Percentiles rank a stretch among this genome's conserved stretches.
phyloP scores from a whole-genome alignment of 495 filamentous ascomycete genomes.

The Peziza echinospora region DNA sequence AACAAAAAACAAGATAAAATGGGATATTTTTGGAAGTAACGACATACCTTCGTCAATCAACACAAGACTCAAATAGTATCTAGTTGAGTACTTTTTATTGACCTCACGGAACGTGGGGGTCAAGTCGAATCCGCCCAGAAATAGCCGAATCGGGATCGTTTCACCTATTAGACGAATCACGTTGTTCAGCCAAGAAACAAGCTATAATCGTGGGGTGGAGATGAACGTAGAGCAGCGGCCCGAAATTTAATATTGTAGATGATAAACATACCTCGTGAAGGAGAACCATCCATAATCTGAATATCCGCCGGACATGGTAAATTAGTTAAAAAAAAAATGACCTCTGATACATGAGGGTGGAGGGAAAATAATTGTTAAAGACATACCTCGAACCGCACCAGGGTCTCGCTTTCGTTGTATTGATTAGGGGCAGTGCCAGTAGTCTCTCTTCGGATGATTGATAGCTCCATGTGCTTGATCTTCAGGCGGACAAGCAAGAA shows the following conservation, averaged over 20 bases:
- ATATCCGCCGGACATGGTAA: too few relatives aligned
- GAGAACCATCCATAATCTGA: constrained; percentile 97
- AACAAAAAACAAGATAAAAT: neutral
- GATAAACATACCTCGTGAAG: constrained; percentile 47
- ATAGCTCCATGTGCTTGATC: constrained; percentile 99
- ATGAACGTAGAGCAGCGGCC: too few relatives aligned
- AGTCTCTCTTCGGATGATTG: constrained; percentile 90
- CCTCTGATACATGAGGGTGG: too few relatives aligned
- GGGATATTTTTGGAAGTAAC: neutral
- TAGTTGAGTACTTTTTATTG: constrained; percentile 98
- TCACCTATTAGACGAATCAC: constrained; percentile 34
- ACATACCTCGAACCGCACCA: constrained; percentile 87
- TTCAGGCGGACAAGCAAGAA: constrained; percentile 94
- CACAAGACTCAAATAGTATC: constrained; percentile 92
- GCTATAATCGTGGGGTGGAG: too few relatives aligned
- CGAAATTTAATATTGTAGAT: too few relatives aligned
- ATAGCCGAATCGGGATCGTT: constrained; percentile 93
- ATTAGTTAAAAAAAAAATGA: too few relatives aligned
- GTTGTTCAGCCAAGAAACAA: too few relatives aligned
- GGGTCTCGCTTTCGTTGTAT: constrained; percentile 97
- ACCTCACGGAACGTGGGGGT: constrained; percentile 98
- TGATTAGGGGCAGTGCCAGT: constrained; percentile 98
- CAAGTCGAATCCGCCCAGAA: constrained; percentile 93
- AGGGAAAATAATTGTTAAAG: too few relatives aligned
- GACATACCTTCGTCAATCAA: constrained; percentile 87